Percentiles rank a stretch among this genome's conserved stretches.
These are phyloP conservation scores for Rhinocladiella similis DNA, from an alignment of 2,329 filamentous ascomycete species.

Conservation along the genomic window DNA sequence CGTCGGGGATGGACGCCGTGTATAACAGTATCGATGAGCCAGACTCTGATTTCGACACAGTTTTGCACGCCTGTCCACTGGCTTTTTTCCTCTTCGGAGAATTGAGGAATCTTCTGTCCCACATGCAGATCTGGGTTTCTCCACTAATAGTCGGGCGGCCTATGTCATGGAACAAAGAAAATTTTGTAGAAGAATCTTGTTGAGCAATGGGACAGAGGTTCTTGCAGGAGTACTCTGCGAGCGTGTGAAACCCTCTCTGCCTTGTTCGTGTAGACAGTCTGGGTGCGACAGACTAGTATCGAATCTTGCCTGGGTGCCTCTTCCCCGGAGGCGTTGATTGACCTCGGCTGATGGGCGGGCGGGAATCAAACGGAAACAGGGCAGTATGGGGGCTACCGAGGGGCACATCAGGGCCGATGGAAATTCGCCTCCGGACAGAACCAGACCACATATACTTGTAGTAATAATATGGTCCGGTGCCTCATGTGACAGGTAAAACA, in stretches of 20 bases:
- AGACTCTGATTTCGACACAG: conserved; percentile 7
- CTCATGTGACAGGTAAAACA: not conserved
- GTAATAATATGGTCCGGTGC: not conserved
- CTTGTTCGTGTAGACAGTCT: not conserved
- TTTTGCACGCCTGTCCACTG: conserved; percentile 9
- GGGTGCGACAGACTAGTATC: not conserved
- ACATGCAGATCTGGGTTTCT: conserved; percentile 4
- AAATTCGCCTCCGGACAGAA: not conserved
- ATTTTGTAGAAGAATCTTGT: not conserved
- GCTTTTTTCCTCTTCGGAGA: conserved; percentile 17
- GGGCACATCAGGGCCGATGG: not conserved
- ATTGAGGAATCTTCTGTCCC: conserved; percentile 18
- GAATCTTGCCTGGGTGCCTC: not conserved
- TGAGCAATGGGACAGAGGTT: too few relatives aligned
- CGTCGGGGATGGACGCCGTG: conserved; percentile 5
- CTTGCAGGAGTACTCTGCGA: too few relatives aligned
- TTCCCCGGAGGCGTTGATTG: not conserved
- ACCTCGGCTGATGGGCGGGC: conserved; percentile 6
- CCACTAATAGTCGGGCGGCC: conserved; percentile 1
- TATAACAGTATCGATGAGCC: conserved; percentile 2
- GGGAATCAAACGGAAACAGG: too few relatives aligned
- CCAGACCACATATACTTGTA: not conserved
- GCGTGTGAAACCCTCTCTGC: not conserved
- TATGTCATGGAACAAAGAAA: not conserved
- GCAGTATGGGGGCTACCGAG: too few relatives aligned